These are phyloP conservation scores for Rubia balearica DNA, from an alignment of 305 asterid genomes.

Conservation along the genomic window DNA sequence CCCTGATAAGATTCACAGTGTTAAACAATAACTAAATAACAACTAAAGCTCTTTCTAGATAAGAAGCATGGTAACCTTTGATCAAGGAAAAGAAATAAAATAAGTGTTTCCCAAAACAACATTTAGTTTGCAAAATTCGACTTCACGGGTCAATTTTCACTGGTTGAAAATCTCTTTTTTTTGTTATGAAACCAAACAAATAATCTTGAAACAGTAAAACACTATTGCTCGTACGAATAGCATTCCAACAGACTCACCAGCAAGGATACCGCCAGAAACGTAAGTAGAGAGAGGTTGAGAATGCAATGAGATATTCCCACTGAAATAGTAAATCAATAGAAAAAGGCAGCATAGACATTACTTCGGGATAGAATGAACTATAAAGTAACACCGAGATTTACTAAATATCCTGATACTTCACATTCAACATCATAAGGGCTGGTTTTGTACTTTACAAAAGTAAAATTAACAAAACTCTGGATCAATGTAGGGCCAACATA, in stretches of 20 bases:
- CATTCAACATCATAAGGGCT: slow-evolving; percentile 7
- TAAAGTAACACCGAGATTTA: neutral
- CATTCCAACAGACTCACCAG: slow-evolving; percentile 47
- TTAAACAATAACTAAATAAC: no score
- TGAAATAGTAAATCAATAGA: slow-evolving; percentile 24
- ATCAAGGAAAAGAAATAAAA: no score
- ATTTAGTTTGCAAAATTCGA: no score
- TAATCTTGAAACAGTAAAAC: neutral
- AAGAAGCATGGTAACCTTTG: no score
- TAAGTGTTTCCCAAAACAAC: no score
- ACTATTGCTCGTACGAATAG: neutral
- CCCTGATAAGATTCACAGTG: no score
- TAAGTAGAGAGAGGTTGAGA: slow-evolving; percentile 36
- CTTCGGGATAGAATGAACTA: neutral
- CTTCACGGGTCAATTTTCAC: no score
- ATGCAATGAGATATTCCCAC: slow-evolving; percentile 71
- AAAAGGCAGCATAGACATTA: neutral
- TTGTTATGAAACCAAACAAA: no score
- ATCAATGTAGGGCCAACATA: slow-evolving; percentile 57
- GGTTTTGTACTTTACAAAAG: slow-evolving; percentile 35
- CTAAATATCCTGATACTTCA: neutral
- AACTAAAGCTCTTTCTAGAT: no score
- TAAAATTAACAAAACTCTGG: slow-evolving; percentile 40
- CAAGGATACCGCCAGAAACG: slow-evolving; percentile 91
- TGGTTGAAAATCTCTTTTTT: no score